These are phyloP conservation scores for Paramecium biaurelia DNA, from an alignment of 73 alveolate species.

Conservation along the genomic window DNA sequence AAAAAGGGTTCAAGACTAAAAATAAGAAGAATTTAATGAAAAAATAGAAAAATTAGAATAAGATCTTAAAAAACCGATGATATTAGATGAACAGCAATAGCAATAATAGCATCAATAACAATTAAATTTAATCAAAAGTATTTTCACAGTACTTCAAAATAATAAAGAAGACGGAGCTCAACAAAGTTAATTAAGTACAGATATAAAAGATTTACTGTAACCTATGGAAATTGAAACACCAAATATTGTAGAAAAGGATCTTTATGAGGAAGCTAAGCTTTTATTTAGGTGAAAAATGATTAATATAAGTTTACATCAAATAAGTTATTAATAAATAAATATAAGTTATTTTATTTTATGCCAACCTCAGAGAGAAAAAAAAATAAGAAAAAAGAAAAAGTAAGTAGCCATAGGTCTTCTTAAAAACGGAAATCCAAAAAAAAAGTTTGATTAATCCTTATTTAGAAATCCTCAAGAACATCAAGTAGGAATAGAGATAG, in stretches of 20 bases:
- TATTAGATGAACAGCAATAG: background rate
- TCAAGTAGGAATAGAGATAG: background rate
- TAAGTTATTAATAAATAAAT: background rate
- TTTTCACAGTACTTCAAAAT: background rate
- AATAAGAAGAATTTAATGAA: slow-evolving; percentile 23
- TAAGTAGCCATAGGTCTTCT: background rate
- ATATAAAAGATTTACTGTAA: background rate
- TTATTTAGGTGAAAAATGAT: background rate
- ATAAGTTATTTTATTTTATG: background rate
- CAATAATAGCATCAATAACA: background rate
- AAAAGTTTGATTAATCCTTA: background rate
- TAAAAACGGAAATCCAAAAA: slow-evolving; percentile 35
- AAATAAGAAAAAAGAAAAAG: background rate
- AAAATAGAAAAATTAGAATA: background rate
- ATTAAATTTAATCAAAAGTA: background rate
- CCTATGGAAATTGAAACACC: background rate
- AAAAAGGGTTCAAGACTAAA: slow-evolving; percentile 39
- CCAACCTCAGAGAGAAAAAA: slow-evolving; percentile 23
- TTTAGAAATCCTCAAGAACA: background rate
- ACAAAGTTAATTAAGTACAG: background rate
- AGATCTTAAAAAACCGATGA: background rate
- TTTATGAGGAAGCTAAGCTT: background rate
- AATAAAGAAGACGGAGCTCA: background rate
- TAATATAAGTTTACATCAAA: background rate
- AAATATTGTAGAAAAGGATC: background rate